phyloP scores from a whole-genome alignment of 1,284 basidiomycete genomes.

The Rhizoctonia solani region DNA sequence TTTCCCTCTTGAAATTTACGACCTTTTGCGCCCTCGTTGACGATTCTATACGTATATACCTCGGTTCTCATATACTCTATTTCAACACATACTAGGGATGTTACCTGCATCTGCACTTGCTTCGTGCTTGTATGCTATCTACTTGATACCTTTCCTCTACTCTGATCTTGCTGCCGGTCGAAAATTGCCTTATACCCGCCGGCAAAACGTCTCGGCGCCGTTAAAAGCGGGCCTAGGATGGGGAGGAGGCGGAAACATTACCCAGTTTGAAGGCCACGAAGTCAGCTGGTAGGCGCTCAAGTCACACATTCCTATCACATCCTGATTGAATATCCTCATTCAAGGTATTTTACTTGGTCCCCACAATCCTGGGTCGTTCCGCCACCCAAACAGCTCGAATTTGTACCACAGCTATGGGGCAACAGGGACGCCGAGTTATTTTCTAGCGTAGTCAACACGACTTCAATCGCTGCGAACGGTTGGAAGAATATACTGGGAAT shows the following conservation, averaged over 20 bases:
- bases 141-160: too few relatives aligned
- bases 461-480: constrained; percentile 42
- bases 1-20: neutral
- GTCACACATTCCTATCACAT: neutral
- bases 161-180: too few relatives aligned
- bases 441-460: constrained; percentile 43
- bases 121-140: neutral
- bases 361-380: constrained; percentile 24
- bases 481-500: constrained; percentile 46
- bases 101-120: too few relatives aligned
- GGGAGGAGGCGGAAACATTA: constrained; percentile 25
- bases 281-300: constrained; percentile 12
- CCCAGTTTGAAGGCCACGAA: constrained; percentile 23
- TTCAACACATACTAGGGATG: too few relatives aligned
- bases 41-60: neutral
- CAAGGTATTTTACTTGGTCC: constrained; percentile 37
- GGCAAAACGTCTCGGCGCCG: neutral
- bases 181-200: neutral
- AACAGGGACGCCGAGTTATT: constrained; percentile 43
- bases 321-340: neutral
- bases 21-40: neutral
- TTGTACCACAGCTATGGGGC: constrained; percentile 51
- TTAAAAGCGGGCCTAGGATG: constrained; percentile 5
- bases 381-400: constrained; percentile 38
- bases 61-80: too few relatives aligned